Evolutionary conservation across 495 filamentous ascomycete genomes (phyloP).

Genomic region (Venustampulla echinocandica): DNA sequence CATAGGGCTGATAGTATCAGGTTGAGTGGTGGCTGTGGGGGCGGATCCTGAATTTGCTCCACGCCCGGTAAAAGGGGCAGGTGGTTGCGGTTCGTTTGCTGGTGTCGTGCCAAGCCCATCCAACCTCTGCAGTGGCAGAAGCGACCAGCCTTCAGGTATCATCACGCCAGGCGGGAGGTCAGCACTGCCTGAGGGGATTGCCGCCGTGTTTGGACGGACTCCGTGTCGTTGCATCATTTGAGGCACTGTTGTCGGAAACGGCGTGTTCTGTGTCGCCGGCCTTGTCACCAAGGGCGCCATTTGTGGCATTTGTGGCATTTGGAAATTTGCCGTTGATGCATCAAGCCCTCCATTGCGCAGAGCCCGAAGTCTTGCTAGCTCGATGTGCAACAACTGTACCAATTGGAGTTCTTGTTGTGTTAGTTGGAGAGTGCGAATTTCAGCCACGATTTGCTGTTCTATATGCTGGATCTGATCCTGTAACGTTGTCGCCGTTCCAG

Average conservation of each 20-base stretch:
- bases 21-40: conserved; percentile 20
- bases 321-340: conserved; percentile 24
- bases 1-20: conserved; percentile 14
- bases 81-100: background rate
- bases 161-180: conserved; percentile 64
- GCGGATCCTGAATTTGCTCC: conserved; percentile 14
- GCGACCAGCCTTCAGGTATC: conserved; percentile 68
- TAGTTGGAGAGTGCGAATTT: conserved; percentile 46
- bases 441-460: conserved; percentile 57
- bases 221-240: conserved; percentile 31
- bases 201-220: conserved; percentile 29
- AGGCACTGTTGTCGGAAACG: conserved; percentile 12
- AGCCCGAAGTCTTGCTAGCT: conserved; percentile 52
- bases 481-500: conserved; percentile 25
- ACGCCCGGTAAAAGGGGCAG: conserved; percentile 5
- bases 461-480: conserved; percentile 52
- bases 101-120: conserved; percentile 26
- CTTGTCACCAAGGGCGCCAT: conserved; percentile 9
- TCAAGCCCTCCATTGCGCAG: conserved; percentile 21
- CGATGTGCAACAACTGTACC: conserved; percentile 49
- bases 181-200: conserved; percentile 55
- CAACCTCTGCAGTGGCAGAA: conserved; percentile 57
- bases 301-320: conserved; percentile 30
- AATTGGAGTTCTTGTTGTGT: conserved; percentile 48
- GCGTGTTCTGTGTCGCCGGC: conserved; percentile 5